A percentile compares a stretch with the other conserved stretches of the same genome.
Conservation (phyloP, 305 asterid species). For the Fraxinus velutina region DNA sequence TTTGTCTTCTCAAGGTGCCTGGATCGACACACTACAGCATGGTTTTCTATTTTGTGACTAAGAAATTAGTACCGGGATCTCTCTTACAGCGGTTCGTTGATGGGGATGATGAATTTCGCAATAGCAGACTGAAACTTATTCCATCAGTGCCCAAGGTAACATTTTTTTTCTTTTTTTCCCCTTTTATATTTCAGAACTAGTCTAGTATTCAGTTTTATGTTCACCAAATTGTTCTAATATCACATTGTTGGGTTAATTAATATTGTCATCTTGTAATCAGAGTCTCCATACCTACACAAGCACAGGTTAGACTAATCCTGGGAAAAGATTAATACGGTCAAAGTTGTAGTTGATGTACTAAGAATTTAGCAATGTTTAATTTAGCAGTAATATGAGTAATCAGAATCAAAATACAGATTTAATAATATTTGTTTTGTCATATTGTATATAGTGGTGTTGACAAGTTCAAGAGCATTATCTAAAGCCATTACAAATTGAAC, state of each 20-base stretch:
- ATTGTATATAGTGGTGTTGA: neutral
- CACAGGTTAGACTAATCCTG: neutral
- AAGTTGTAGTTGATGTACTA: neutral
- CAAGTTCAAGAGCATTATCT: neutral
- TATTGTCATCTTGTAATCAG: neutral
- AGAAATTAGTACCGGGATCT: constrained; percentile 64
- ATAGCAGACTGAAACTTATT: constrained; percentile 89
- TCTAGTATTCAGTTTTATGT: neutral
- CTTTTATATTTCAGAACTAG: neutral
- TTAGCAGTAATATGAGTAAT: neutral
- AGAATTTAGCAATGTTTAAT: neutral
- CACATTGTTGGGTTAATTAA: neutral
- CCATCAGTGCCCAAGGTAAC: constrained; percentile 98
- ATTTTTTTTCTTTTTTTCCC: neutral
- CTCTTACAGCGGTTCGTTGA: constrained; percentile 86
- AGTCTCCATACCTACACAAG: neutral
- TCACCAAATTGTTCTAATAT: neutral
- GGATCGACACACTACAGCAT: constrained; percentile 96
- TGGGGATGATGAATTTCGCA: constrained; percentile 95
- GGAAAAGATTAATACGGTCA: neutral
- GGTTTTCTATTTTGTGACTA: constrained; percentile 80
- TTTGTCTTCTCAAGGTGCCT: constrained; percentile 58
- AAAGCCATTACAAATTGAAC: neutral
- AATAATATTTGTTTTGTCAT: neutral
- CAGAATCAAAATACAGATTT: neutral